These are phyloP conservation scores for Panellus pusillus DNA, from an alignment of 768 basidiomycete species.

Conservation along the genomic window DNA sequence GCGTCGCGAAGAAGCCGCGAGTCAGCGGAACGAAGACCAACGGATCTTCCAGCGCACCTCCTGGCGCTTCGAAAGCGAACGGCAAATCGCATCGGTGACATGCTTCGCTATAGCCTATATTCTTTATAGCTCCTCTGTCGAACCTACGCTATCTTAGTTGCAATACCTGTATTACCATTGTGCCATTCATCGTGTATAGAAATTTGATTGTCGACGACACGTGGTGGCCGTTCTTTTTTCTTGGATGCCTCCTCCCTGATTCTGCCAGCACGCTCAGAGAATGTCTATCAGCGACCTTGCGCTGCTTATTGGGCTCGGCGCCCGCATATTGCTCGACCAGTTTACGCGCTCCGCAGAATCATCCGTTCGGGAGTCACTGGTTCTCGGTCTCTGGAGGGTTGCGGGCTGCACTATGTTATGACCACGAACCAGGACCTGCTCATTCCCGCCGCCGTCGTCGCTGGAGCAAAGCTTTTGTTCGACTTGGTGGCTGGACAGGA, in stretches of 20 bases:
- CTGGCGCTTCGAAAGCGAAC: constrained; percentile 14
- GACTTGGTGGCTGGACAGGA: constrained; percentile 63
- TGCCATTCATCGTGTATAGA: constrained; percentile 19
- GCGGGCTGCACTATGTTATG: constrained; percentile 67
- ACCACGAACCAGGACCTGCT: constrained; percentile 54
- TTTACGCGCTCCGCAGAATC: constrained; percentile 47
- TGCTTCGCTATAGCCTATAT: constrained; percentile 5
- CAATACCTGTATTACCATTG: constrained; percentile 11
- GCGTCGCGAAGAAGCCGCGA: constrained; percentile 59
- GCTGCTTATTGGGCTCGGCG: constrained; percentile 72
- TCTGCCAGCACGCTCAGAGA: background rate
- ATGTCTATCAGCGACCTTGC: constrained; percentile 32
- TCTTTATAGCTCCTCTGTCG: constrained; percentile 6
- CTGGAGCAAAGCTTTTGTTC: constrained; percentile 60
- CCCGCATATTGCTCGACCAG: constrained; percentile 66
- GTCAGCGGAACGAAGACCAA: constrained; percentile 34
- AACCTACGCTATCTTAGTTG: constrained; percentile 17
- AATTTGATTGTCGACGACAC: constrained; percentile 10
- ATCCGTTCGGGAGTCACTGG: constrained; percentile 58
- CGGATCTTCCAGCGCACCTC: constrained; percentile 1
- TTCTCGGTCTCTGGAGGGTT: constrained; percentile 74
- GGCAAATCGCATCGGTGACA: constrained; percentile 63
- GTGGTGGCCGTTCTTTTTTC: background rate
- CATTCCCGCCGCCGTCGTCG: constrained; percentile 55
- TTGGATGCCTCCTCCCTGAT: background rate